phyloP scores from a whole-genome alignment of 1,284 basidiomycete species.

The Microbotryomycetes sp. region DNA sequence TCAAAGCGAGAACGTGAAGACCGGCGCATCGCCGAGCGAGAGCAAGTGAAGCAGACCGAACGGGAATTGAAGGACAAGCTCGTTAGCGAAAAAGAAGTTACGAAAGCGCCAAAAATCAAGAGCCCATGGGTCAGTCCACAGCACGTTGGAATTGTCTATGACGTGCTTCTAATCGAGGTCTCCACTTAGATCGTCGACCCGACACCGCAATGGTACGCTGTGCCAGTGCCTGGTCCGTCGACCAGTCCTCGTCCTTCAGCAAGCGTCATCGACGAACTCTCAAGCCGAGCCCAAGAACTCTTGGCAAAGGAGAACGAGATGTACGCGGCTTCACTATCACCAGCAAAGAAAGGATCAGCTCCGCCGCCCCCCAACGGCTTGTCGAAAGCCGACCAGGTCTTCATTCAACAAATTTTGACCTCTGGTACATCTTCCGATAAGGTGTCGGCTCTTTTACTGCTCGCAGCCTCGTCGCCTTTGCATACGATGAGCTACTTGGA shows the following conservation, averaged over 20 bases:
- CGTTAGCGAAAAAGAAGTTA: conserved; percentile 4
- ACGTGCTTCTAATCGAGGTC: rapidly evolving
- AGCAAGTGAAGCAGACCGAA: conserved; percentile 37
- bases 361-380: conserved; percentile 28
- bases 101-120: conserved; percentile 6
- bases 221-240: conserved; percentile 42
- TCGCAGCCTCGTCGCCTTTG: conserved; percentile 82
- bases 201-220: conserved; percentile 55
- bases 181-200: conserved; percentile 48
- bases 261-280: conserved; percentile 16
- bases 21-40: conserved; percentile 37
- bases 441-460: conserved; percentile 81
- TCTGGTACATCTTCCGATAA: conserved; percentile 89
- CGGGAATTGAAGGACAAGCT: conserved; percentile 30
- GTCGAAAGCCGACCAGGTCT: conserved; percentile 42
- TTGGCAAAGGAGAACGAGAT: conserved; percentile 28
- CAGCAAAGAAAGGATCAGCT: conserved; percentile 10
- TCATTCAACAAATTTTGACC: conserved; percentile 73
- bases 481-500: conserved; percentile 62
- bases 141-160: neutral
- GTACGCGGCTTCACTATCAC: conserved; percentile 31
- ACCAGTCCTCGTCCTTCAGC: conserved; percentile 41
- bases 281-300: conserved; percentile 22
- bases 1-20: conserved; percentile 26
- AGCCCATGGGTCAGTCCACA: conserved; percentile 26